Evolutionary conservation across 2,329 filamentous ascomycete species (phyloP).

Genomic region (Dothistroma septosporum): DNA sequence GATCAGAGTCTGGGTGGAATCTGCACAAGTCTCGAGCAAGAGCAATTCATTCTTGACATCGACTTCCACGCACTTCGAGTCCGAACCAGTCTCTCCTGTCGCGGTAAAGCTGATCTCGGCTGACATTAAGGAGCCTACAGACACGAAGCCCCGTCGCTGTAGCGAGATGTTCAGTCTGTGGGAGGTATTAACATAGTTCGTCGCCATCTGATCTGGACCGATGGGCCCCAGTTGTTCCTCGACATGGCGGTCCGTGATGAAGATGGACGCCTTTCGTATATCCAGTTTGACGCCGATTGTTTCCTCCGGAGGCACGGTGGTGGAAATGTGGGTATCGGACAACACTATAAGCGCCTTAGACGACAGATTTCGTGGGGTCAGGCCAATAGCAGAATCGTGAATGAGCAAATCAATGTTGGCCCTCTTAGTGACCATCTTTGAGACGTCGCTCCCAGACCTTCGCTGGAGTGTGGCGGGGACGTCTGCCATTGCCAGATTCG

Average conservation of each 20-base stretch:
- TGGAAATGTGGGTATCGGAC: slow-evolving; percentile 70
- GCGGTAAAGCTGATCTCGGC: slow-evolving; percentile 66
- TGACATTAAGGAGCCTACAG: slow-evolving; percentile 81
- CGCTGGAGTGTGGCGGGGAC: slow-evolving; percentile 40
- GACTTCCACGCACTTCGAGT: slow-evolving; percentile 67
- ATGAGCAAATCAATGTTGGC: slow-evolving; percentile 69
- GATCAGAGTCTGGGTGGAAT: slow-evolving; percentile 91
- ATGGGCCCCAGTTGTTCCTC: slow-evolving; percentile 39
- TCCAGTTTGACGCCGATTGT: slow-evolving; percentile 62
- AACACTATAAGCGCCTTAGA: slow-evolving; percentile 78
- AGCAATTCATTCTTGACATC: slow-evolving; percentile 82
- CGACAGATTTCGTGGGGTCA: slow-evolving; percentile 71
- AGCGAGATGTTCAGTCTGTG: slow-evolving; percentile 42
- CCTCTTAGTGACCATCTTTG: slow-evolving; percentile 30
- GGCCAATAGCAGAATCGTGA: slow-evolving; percentile 73
- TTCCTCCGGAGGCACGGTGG: slow-evolving; percentile 61
- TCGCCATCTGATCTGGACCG: slow-evolving; percentile 1
- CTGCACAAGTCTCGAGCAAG: slow-evolving; percentile 89
- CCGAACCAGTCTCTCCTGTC: slow-evolving; percentile 52
- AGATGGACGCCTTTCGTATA: slow-evolving; percentile 74
- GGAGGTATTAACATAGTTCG: slow-evolving; percentile 20
- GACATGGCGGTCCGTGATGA: slow-evolving; percentile 71
- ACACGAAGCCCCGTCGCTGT: slow-evolving; percentile 69
- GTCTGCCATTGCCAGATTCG: slow-evolving; percentile 51
- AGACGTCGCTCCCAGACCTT: background rate